Evolutionary conservation across 495 filamentous ascomycete genomes (phyloP).

Genomic region (Aspergillus olivimuriae): DNA sequence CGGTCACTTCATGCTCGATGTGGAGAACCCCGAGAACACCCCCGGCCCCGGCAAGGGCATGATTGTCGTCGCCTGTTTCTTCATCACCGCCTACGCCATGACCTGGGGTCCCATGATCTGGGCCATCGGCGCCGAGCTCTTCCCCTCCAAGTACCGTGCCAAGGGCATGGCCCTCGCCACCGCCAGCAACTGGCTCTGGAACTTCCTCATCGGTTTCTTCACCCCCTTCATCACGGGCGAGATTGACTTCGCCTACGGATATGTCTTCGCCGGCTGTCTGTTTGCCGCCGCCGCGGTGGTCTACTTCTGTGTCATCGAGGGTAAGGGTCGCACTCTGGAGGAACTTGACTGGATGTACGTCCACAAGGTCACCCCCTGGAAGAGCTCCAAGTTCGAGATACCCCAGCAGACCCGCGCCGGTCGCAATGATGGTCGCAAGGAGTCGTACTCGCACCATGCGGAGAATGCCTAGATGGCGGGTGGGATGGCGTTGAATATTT

Average conservation of each 20-base stretch:
- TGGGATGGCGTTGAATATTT: not conserved
- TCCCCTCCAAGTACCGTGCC: conserved; percentile 68
- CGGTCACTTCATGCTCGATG: conserved; percentile 58
- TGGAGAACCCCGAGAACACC: conserved; percentile 44
- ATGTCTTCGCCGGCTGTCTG: conserved; percentile 67
- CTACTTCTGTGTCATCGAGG: conserved; percentile 70
- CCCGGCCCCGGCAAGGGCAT: conserved; percentile 63
- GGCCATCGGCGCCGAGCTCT: conserved; percentile 72
- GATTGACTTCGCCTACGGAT: conserved; percentile 69
- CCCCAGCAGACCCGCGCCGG: conserved; percentile 10
- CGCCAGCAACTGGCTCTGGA: conserved; percentile 78
- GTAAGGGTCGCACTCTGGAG: conserved; percentile 56
- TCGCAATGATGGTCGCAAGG: conserved; percentile 16
- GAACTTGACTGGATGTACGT: conserved; percentile 81
- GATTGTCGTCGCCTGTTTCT: conserved; percentile 69
- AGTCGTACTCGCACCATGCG: conserved; percentile 19
- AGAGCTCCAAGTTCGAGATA: conserved; percentile 43
- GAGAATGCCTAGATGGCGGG: conserved; percentile 22
- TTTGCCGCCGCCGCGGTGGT: conserved; percentile 52
- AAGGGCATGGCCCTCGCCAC: conserved; percentile 70
- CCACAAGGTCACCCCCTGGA: conserved; percentile 54
- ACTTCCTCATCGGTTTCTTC: conserved; percentile 77
- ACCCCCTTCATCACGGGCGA: conserved; percentile 61
- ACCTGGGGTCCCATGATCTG: conserved; percentile 81
- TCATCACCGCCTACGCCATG: conserved; percentile 47